These are phyloP conservation scores for Zasmidium angulare DNA, from an alignment of 2,329 filamentous ascomycete species.

Conservation along the genomic window DNA sequence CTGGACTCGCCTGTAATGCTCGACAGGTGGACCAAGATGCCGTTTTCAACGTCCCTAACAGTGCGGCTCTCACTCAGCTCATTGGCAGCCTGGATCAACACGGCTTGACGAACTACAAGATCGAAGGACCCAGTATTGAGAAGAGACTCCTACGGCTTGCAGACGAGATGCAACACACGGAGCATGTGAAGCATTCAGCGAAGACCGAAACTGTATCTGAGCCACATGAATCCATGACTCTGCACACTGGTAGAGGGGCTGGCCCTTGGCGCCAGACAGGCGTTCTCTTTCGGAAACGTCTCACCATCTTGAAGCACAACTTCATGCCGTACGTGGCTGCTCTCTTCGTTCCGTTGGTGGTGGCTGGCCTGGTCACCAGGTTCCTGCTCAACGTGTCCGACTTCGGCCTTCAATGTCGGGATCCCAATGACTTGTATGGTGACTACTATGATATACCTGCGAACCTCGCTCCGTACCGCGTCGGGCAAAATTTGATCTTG, in stretches of 20 bases:
- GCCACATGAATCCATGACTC: constrained; percentile 10
- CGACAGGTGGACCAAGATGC: neutral
- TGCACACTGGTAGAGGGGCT: constrained; percentile 18
- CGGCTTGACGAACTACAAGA: constrained; percentile 71
- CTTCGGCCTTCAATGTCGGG: constrained; percentile 54
- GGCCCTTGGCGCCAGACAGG: constrained; percentile 58
- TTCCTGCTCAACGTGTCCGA: constrained; percentile 46
- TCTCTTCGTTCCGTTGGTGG: constrained; percentile 72
- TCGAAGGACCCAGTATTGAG: constrained; percentile 84
- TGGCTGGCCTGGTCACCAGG: constrained; percentile 74
- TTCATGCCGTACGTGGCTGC: constrained; percentile 72
- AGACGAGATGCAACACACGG: constrained; percentile 58
- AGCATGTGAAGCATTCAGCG: neutral
- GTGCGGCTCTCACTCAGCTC: constrained; percentile 11
- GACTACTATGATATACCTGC: constrained; percentile 3
- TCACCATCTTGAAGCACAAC: constrained; percentile 73
- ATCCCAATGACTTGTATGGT: constrained; percentile 2
- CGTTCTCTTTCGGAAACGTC: constrained; percentile 73
- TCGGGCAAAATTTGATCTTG: constrained; percentile 1
- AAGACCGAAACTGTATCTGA: constrained; percentile 3
- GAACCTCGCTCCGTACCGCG: constrained; percentile 1
- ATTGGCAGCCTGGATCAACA: constrained; percentile 55
- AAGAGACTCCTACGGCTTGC: constrained; percentile 84
- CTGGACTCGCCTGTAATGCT: neutral
- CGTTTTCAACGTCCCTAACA: constrained; percentile 10